Conservation (phyloP, 139 green algal species). For the Chlamydomonas asymmetrica region DNA sequence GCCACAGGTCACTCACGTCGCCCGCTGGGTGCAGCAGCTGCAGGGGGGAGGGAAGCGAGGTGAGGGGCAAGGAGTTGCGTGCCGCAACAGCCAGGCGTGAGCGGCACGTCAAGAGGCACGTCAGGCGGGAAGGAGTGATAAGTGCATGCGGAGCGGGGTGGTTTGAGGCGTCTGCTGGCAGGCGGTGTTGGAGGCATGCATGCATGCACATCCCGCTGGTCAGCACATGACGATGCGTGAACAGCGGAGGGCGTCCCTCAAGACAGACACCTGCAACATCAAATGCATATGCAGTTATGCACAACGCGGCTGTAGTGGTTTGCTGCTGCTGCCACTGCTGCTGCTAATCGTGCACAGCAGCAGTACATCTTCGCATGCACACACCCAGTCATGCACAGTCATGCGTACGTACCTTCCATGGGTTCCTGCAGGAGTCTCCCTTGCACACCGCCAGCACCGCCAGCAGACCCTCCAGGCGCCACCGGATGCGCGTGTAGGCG, state of each 20-base stretch:
- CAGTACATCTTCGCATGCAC: background rate
- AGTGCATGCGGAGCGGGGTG: too few relatives aligned
- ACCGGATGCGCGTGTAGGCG: background rate
- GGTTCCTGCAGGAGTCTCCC: slow-evolving; percentile 14
- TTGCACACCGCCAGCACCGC: slow-evolving; percentile 27
- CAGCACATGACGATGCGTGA: background rate
- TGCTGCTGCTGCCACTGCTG: background rate
- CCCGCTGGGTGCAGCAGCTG: slow-evolving; percentile 20
- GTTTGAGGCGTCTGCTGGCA: too few relatives aligned
- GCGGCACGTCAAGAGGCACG: background rate
- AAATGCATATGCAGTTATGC: background rate
- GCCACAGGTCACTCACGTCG: background rate
- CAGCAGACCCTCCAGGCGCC: slow-evolving; percentile 23
- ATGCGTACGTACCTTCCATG: slow-evolving; percentile 15
- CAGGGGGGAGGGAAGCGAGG: background rate
- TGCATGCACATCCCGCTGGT: too few relatives aligned
- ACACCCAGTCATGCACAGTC: background rate
- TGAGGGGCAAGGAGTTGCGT: background rate
- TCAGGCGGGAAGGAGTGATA: background rate
- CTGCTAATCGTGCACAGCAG: background rate
- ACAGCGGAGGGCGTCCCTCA: background rate
- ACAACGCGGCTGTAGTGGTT: background rate
- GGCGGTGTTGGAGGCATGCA: too few relatives aligned
- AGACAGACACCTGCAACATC: background rate
- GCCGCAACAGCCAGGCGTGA: background rate